Conservation (phyloP, 306 rosid genomes). For the Arachis hypogaea region DNA sequence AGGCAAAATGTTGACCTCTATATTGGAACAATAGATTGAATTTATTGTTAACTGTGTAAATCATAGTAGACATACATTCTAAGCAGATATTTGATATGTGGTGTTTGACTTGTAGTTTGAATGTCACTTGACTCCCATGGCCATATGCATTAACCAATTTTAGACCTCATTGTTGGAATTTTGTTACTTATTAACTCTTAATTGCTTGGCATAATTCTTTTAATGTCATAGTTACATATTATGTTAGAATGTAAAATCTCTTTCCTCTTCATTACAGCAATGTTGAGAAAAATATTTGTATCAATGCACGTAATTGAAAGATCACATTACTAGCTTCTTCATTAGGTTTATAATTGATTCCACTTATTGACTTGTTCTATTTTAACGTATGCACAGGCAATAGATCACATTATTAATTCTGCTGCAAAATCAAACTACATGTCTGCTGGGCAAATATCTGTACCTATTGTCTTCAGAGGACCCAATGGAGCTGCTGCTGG, state of each 20-base stretch:
- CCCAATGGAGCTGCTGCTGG: constrained; percentile 99
- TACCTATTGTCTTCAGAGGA: constrained; percentile 97
- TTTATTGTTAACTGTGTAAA: constrained; percentile 15
- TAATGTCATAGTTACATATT: background rate
- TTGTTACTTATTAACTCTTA: constrained; percentile 13
- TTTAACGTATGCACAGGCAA: constrained; percentile 64
- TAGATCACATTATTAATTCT: constrained; percentile 98
- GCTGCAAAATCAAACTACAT: constrained; percentile 97
- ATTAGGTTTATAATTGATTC: constrained; percentile 5
- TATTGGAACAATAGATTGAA: constrained; percentile 3
- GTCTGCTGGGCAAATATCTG: constrained; percentile 94
- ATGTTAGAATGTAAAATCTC: constrained; percentile 6
- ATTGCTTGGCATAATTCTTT: constrained; percentile 5
- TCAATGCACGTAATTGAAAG: background rate
- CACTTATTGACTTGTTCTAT: constrained; percentile 13
- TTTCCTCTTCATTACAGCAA: constrained; percentile 10
- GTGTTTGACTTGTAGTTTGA: constrained; percentile 18
- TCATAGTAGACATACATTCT: constrained; percentile 2
- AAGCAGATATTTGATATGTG: constrained; percentile 8
- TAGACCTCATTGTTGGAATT: constrained; percentile 4
- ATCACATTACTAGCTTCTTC: constrained; percentile 6
- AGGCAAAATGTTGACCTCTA: constrained; percentile 20
- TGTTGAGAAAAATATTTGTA: background rate
- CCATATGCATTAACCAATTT: constrained; percentile 4
- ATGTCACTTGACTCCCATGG: background rate